These are phyloP conservation scores for Metschnikowia peoriensis DNA, from an alignment of 805 yeast species.

Conservation along the genomic window DNA sequence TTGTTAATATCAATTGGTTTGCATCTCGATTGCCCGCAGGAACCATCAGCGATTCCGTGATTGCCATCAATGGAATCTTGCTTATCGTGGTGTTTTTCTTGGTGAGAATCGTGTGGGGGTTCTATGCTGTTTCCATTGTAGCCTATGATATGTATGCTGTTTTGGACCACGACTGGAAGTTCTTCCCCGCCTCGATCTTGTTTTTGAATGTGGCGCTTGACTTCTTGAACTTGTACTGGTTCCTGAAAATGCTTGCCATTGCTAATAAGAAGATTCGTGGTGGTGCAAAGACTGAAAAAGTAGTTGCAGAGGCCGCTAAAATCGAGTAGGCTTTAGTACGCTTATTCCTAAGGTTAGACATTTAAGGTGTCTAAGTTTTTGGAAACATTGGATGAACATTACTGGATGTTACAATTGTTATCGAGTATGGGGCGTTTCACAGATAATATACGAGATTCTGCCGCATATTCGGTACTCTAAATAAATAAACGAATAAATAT, in stretches of 20 bases:
- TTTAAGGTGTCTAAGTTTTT: neutral
- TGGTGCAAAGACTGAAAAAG: conserved; percentile 6
- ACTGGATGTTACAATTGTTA: too few relatives aligned
- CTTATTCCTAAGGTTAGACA: neutral
- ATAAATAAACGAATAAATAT: too few relatives aligned
- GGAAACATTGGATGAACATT: neutral
- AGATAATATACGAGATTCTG: too few relatives aligned
- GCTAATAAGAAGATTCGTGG: conserved; percentile 52
- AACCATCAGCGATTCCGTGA: conserved; percentile 51
- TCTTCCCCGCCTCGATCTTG: conserved; percentile 51
- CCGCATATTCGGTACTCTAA: too few relatives aligned
- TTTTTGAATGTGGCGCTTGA: conserved; percentile 62
- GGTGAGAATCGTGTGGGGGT: conserved; percentile 86
- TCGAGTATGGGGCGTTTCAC: too few relatives aligned
- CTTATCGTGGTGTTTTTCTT: conserved; percentile 69
- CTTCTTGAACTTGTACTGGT: conserved; percentile 78
- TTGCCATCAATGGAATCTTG: conserved; percentile 67
- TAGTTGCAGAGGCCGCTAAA: conserved; percentile 10
- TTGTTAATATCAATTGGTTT: conserved; percentile 93
- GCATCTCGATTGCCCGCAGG: conserved; percentile 73
- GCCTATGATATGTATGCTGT: conserved; percentile 46
- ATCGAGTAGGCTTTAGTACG: conserved; percentile 5
- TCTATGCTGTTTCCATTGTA: conserved; percentile 59
- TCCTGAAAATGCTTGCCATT: conserved; percentile 75
- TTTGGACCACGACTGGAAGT: conserved; percentile 43